Percentiles rank a stretch among this genome's conserved stretches.
Conservation (phyloP, 2,329 filamentous ascomycete genomes). For the Penicillium freii region DNA sequence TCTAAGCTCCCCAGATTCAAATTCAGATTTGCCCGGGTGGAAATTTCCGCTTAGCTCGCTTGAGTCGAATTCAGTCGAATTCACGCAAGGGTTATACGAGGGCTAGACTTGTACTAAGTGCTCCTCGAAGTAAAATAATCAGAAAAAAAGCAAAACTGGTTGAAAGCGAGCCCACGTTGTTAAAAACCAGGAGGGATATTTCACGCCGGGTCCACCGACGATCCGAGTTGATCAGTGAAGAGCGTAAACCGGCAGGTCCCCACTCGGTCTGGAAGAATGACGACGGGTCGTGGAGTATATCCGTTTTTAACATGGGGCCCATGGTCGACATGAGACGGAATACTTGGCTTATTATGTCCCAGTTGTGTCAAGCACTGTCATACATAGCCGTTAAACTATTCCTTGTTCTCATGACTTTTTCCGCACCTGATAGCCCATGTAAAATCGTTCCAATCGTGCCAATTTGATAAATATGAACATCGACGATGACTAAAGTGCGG, state of each 20-base stretch:
- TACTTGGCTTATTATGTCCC: neutral
- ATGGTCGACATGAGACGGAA: neutral
- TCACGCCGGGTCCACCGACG: constrained; percentile 23
- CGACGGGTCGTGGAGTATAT: constrained; percentile 26
- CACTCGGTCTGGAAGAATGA: constrained; percentile 31
- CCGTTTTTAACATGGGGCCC: neutral
- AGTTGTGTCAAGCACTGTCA: neutral
- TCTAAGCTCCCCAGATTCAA: constrained; percentile 21
- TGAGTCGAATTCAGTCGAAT: neutral
- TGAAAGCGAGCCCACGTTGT: constrained; percentile 3
- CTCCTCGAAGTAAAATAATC: neutral
- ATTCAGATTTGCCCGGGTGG: constrained; percentile 6
- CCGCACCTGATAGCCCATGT: neutral
- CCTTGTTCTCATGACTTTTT: neutral
- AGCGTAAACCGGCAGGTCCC: constrained; percentile 20
- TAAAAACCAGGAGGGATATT: constrained; percentile 5
- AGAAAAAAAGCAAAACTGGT: neutral
- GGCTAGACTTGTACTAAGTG: neutral
- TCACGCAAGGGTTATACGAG: constrained; percentile 4
- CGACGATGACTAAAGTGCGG: neutral
- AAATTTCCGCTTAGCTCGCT: constrained; percentile 8
- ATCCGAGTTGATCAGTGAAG: constrained; percentile 20
- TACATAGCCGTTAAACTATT: neutral
- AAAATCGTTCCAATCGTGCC: no score
- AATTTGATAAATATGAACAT: neutral